phyloP scores from a whole-genome alignment of 2,329 filamentous ascomycete species.

The Pseudogymnoascus sp. region DNA sequence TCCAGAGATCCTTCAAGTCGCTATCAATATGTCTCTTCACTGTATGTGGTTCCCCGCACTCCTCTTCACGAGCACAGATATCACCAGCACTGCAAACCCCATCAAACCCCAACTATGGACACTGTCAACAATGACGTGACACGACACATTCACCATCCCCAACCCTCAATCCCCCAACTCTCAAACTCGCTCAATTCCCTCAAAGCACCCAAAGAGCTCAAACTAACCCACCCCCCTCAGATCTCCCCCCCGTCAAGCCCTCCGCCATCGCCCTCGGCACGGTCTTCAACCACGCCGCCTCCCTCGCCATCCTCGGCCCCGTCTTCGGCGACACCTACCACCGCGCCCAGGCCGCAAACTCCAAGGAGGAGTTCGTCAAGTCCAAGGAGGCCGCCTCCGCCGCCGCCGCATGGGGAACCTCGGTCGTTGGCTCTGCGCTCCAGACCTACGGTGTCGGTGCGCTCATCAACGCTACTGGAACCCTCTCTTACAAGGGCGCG shows the following conservation, averaged over 20 bases:
- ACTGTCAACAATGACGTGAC: not conserved
- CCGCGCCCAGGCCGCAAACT: slow-evolving; percentile 82
- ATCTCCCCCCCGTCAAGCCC: slow-evolving; percentile 83
- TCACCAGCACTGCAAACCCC: slow-evolving; percentile 16
- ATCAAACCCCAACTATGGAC: no score
- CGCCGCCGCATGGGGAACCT: slow-evolving; percentile 82
- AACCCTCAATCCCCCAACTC: not conserved
- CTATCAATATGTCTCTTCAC: slow-evolving; percentile 23
- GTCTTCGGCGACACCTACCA: slow-evolving; percentile 93
- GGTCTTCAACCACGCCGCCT: slow-evolving; percentile 87
- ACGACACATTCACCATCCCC: not conserved
- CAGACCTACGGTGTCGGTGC: slow-evolving; percentile 87
- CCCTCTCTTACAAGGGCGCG: slow-evolving; percentile 92
- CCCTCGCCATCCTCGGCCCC: slow-evolving; percentile 77
- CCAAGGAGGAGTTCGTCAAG: slow-evolving; percentile 91
- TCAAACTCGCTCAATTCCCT: not conserved
- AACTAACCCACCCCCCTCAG: slow-evolving; percentile 18
- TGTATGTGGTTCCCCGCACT: slow-evolving; percentile 18
- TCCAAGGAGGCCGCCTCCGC: slow-evolving; percentile 87
- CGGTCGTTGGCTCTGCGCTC: slow-evolving; percentile 77
- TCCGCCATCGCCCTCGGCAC: slow-evolving; percentile 95
- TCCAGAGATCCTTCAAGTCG: not conserved
- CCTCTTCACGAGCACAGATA: not conserved
- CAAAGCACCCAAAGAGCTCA: not conserved
- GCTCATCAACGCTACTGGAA: slow-evolving; percentile 89